Percentiles rank a stretch among this genome's conserved stretches.
Evolutionary conservation across 345 rosid genomes (phyloP).

Genomic region (Adansonia digitata): DNA sequence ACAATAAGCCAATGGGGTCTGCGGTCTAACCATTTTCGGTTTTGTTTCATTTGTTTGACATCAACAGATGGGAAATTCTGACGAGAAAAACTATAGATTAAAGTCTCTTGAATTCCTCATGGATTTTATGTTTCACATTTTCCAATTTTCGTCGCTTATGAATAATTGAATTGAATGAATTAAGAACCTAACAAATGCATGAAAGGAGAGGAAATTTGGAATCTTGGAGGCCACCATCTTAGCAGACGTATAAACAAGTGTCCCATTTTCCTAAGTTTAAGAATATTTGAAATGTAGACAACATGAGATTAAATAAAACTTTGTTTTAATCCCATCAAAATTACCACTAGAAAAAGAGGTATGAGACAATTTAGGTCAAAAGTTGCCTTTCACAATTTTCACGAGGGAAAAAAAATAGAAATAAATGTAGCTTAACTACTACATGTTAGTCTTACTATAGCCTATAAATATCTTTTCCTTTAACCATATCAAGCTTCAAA

Average conservation of each 20-base stretch:
- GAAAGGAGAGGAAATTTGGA: constrained; percentile 6
- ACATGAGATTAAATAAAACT: background rate
- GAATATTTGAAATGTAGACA: background rate
- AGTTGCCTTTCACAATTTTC: constrained; percentile 2
- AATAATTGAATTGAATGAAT: background rate
- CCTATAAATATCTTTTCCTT: constrained; percentile 5
- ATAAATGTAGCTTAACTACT: background rate
- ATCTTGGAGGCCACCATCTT: constrained; percentile 4
- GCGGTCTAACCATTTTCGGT: background rate
- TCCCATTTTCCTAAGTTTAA: constrained; percentile 5
- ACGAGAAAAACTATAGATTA: background rate
- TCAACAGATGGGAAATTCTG: constrained; percentile 2
- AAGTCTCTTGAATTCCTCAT: constrained; percentile 1
- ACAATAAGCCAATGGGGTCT: background rate
- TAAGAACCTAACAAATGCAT: background rate
- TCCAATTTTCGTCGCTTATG: constrained; percentile 3
- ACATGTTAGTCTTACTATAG: background rate
- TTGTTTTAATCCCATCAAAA: background rate
- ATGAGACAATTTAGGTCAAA: constrained; percentile 23
- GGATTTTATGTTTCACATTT: constrained; percentile 7
- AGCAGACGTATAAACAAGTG: background rate
- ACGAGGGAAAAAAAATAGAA: background rate
- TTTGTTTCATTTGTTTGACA: background rate
- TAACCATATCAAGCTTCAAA: background rate
- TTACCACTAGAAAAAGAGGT: constrained; percentile 7